Evolutionary conservation across 2,329 filamentous ascomycete species (phyloP).

Genomic region (Alternaria sp.): DNA sequence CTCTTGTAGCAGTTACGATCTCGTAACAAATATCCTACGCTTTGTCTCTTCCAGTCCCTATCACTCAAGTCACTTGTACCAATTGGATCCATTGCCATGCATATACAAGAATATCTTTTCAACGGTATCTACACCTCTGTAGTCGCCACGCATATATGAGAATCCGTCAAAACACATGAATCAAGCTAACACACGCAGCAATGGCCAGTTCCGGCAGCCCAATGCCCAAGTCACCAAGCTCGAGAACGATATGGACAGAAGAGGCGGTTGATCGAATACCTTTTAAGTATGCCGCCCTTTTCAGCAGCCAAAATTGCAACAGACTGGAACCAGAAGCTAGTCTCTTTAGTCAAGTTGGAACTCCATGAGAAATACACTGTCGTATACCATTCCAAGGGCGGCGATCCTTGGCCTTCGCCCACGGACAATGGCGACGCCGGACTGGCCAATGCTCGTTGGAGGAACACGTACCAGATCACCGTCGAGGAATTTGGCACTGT

Average conservation of each 20-base stretch:
- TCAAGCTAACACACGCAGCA: conserved; percentile 14
- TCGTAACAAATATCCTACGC: neutral
- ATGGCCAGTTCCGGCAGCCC: conserved; percentile 41
- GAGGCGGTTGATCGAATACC: conserved; percentile 55
- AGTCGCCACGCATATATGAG: neutral
- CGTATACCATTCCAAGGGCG: conserved; percentile 38
- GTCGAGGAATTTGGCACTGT: conserved; percentile 34
- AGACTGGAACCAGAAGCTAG: conserved; percentile 46
- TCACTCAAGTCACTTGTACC: neutral
- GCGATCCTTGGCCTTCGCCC: conserved; percentile 26
- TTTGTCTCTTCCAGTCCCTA: neutral
- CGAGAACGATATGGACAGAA: conserved; percentile 47
- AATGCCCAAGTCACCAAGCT: conserved; percentile 38
- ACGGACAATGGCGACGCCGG: conserved; percentile 21
- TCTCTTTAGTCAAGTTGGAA: conserved; percentile 33
- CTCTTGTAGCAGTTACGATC: neutral
- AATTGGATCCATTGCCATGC: neutral
- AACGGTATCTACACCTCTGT: neutral
- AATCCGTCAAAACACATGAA: neutral
- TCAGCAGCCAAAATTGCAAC: conserved; percentile 41
- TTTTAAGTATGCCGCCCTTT: conserved; percentile 48
- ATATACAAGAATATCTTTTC: neutral
- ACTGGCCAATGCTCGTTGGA: conserved; percentile 19
- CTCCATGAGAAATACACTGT: conserved; percentile 23
- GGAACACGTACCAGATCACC: conserved; percentile 23